Conservation (phyloP, 352 stramenopile species). For the Pythium aristosporum region DNA sequence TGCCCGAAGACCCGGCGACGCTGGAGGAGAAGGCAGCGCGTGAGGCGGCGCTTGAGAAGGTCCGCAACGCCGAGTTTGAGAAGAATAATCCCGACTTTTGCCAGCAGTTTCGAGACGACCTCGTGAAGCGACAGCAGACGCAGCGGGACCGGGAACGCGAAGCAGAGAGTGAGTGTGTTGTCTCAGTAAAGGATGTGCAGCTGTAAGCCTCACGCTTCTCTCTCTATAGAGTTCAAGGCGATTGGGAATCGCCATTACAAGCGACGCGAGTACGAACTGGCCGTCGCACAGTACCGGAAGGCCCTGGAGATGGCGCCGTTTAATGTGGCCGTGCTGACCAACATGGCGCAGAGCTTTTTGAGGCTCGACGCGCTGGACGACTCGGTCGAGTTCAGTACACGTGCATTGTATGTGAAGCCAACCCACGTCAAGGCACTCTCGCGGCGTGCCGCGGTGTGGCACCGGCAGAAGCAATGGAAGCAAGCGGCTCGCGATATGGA, state of each 20-base stretch:
- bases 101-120: constrained; percentile 72
- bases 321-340: constrained; percentile 59
- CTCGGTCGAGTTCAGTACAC: constrained; percentile 67
- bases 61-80: constrained; percentile 74
- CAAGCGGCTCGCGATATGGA: constrained; percentile 57
- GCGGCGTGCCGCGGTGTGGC: constrained; percentile 49
- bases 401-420: constrained; percentile 55
- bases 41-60: constrained; percentile 53
- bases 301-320: constrained; percentile 57
- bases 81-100: constrained; percentile 78
- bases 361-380: constrained; percentile 50
- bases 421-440: constrained; percentile 72
- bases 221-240: constrained; percentile 45
- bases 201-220: too few relatives aligned
- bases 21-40: constrained; percentile 57
- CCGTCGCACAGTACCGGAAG: constrained; percentile 71
- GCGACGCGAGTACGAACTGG: constrained; percentile 45
- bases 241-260: constrained; percentile 68
- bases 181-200: too few relatives aligned
- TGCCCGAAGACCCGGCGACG: constrained; percentile 66
- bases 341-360: constrained; percentile 68
- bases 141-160: constrained; percentile 49
- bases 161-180: constrained; percentile 47
- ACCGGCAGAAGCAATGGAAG: constrained; percentile 47
- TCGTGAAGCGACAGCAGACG: constrained; percentile 54